phyloP scores from a whole-genome alignment of 768 basidiomycete genomes.

The Floccularia luteovirens region DNA sequence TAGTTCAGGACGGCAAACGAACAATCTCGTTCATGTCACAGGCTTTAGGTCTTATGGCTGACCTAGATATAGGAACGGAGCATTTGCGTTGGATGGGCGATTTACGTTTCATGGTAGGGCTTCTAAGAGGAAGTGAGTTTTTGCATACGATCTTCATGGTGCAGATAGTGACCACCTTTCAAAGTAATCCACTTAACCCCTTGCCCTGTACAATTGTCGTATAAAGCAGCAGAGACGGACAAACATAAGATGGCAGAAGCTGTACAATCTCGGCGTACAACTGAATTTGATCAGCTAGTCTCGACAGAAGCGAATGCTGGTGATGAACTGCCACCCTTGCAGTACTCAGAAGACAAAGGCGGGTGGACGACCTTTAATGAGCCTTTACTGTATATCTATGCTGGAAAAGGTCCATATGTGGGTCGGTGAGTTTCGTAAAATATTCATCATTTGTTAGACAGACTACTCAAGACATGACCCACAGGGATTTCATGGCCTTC shows the following conservation, averaged over 20 bases:
- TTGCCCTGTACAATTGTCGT: conserved; percentile 65
- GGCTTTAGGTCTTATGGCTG: conserved; percentile 78
- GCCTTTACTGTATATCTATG: conserved; percentile 63
- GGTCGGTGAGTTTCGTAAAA: conserved; percentile 34
- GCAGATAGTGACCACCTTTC: conserved; percentile 3
- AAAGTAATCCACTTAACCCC: conserved; percentile 52
- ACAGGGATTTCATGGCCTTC: conserved; percentile 74
- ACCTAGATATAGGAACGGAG: conserved; percentile 79
- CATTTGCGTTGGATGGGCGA: conserved; percentile 85
- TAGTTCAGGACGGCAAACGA: conserved; percentile 59
- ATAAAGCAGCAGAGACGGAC: conserved; percentile 63
- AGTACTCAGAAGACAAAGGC: conserved; percentile 36
- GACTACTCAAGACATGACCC: too few relatives aligned
- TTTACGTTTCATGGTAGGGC: conserved; percentile 67
- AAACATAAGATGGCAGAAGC: conserved; percentile 62
- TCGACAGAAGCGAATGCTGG: conserved; percentile 9
- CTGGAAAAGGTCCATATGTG: conserved; percentile 76
- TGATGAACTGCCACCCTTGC: conserved; percentile 36
- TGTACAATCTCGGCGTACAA: conserved; percentile 18
- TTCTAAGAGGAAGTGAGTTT: conserved; percentile 56
- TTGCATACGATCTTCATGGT: background rate
- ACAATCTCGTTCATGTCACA: conserved; percentile 80
- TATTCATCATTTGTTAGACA: background rate
- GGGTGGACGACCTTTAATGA: conserved; percentile 70
- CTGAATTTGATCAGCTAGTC: conserved; percentile 4